Percentiles rank a stretch among this genome's conserved stretches.
phyloP scores from a whole-genome alignment of 192 early-diverging fungal species.

The Backusella westeae region DNA sequence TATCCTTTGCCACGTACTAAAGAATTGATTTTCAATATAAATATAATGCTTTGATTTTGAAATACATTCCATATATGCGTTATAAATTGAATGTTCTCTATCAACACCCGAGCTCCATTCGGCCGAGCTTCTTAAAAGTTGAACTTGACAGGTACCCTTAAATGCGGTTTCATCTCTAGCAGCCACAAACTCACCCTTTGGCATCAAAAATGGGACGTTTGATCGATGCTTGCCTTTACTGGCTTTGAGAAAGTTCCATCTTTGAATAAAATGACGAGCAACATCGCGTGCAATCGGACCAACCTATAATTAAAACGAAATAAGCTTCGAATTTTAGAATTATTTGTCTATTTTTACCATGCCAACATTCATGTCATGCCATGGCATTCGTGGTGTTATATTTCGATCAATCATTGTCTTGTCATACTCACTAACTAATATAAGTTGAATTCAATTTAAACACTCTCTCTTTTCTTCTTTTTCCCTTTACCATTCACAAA shows the following conservation, averaged over 20 bases:
- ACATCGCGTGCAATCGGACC: constrained; percentile 82
- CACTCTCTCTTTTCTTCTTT: neutral
- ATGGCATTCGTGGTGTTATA: constrained; percentile 74
- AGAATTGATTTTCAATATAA: constrained; percentile 98
- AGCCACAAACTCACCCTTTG: constrained; percentile 71
- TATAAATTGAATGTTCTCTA: constrained; percentile 67
- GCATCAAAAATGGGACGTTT: constrained; percentile 63
- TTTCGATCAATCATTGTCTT: constrained; percentile 43
- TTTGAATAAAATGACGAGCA: constrained; percentile 83
- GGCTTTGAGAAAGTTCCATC: constrained; percentile 86
- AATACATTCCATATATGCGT: constrained; percentile 62
- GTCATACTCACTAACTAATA: constrained; percentile 24
- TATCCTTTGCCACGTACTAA: constrained; percentile 49
- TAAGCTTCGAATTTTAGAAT: neutral
- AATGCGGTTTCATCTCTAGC: constrained; percentile 55
- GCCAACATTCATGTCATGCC: constrained; percentile 84
- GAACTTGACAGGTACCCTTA: constrained; percentile 62
- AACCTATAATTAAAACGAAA: constrained; percentile 32
- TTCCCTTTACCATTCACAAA: constrained; percentile 45
- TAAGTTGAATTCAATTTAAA: neutral
- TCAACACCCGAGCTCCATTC: constrained; percentile 68
- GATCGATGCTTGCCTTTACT: constrained; percentile 83
- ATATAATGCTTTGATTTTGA: constrained; percentile 41
- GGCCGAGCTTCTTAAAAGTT: constrained; percentile 64
- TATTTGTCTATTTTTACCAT: constrained; percentile 40